Conservation (phyloP, 202 grass and related monocot genomes). For the Musa balbisiana region DNA sequence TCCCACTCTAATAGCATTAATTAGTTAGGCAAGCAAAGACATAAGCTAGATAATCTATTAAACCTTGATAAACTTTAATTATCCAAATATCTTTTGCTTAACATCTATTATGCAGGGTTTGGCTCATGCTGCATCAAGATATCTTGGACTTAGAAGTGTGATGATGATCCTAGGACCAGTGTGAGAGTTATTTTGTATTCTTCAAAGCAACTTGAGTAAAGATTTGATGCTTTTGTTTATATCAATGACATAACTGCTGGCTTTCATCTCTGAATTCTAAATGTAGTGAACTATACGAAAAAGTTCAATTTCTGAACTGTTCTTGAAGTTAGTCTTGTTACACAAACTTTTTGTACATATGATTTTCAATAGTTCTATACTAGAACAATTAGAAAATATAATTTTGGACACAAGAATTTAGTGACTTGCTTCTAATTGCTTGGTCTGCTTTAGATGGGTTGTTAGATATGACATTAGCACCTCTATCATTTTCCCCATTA, state of each 20-base stretch:
- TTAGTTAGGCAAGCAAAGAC: background rate
- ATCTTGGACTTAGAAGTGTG: conserved; percentile 69
- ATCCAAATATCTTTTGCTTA: background rate
- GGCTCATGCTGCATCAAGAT: conserved; percentile 60
- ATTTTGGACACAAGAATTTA: background rate
- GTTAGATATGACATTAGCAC: too few relatives aligned
- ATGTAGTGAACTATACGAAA: background rate
- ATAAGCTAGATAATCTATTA: background rate
- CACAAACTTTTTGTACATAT: background rate
- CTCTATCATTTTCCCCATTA: too few relatives aligned
- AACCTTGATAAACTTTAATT: background rate
- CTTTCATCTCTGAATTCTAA: background rate
- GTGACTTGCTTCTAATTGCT: background rate
- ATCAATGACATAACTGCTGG: background rate
- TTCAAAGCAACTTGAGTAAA: background rate
- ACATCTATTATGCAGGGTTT: conserved; percentile 40
- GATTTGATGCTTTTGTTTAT: background rate
- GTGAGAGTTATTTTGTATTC: conserved; percentile 27
- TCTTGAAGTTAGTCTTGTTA: background rate
- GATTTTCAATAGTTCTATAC: background rate
- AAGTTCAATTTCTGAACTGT: background rate
- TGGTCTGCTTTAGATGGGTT: background rate
- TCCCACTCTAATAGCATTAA: background rate
- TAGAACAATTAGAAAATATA: background rate
- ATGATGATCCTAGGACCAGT: conserved; percentile 84